phyloP scores from a whole-genome alignment of 148 eudicot genomes.

The Gaultheria prostrata region DNA sequence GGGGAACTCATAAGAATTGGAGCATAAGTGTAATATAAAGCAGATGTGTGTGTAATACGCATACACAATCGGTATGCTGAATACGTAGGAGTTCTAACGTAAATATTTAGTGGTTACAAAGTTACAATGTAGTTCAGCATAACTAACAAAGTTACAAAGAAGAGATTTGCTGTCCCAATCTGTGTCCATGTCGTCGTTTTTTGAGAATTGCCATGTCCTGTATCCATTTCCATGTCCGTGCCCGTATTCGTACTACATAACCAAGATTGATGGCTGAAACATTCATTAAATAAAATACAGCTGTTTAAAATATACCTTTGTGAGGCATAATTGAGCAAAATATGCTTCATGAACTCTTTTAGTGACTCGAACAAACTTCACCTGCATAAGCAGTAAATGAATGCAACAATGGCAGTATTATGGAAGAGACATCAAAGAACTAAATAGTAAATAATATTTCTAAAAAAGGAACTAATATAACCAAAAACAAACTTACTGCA shows the following conservation, averaged over 20 bases:
- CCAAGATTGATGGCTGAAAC: neutral
- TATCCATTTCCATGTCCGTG: no score
- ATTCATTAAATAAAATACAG: neutral
- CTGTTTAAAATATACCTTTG: constrained; percentile 44
- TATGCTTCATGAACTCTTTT: constrained; percentile 92
- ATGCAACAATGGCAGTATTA: neutral
- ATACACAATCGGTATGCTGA: no score
- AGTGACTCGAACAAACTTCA: constrained; percentile 92
- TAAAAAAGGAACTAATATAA: neutral
- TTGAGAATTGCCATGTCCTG: no score
- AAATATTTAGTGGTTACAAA: no score
- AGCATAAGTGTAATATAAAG: no score
- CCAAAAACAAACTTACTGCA: constrained; percentile 39
- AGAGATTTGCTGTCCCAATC: no score
- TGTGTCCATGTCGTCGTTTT: no score
- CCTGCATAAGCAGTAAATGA: constrained; percentile 39
- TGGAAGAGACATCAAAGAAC: neutral
- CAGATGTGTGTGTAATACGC: no score
- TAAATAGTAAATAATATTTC: neutral
- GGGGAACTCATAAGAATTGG: no score
- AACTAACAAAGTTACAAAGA: no score
- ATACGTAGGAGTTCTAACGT: no score
- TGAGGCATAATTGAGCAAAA: constrained; percentile 73
- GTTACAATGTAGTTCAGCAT: no score
- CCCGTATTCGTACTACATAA: neutral